Evolutionary conservation across 805 yeast genomes (phyloP), one percentile per base, ranked within the genome.

Genomic region (Metschnikowia cubensis): DNA sequence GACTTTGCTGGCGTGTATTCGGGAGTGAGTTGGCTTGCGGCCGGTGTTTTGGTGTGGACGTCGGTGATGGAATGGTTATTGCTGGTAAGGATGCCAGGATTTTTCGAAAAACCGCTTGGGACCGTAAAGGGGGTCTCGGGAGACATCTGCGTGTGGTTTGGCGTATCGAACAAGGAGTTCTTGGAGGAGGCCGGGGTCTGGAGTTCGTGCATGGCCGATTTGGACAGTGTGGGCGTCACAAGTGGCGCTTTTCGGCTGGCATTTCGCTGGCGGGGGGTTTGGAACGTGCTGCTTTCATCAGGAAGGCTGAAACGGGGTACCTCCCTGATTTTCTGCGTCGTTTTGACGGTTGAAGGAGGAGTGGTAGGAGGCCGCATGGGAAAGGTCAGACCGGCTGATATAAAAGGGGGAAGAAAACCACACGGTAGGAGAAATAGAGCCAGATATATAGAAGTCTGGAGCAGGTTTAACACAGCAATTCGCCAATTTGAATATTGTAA

Each of bases 1-100:
- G 69, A 62, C 34, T 58, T 58, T 18, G 64, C 67, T 3, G 73
- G 73, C 10, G 72, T 68, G 57, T 59, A 58, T 36, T 66, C 70
- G 2, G 72, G 72, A 6, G 71, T 60, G 7, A 59, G 54, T 20
- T 43, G 39, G 29, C 36, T 6, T 7, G 22, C 5, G 10, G 39
- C 35, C n/a, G 33, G 33, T 4, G 39, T 42, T 15, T 20, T n/a
- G 37, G 39, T 2, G 2, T 8, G 11, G 1, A 21, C 3, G 29
- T 25, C 13, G 29, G 29, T 25, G 11, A 11, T 25, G 29, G 29
- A 25, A 25, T 25, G 29, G 29, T 11, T 25, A 10, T 25, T 25
- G 29, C 29, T 4, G 37, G 45, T 2, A 6, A 6, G 11, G 1
- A 21, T 3, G 20, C 32, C 22, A 3, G 25, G 4, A 3, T 36